These are phyloP conservation scores for Millerozyma miso DNA, from an alignment of 805 yeast genomes.

Conservation along the genomic window DNA sequence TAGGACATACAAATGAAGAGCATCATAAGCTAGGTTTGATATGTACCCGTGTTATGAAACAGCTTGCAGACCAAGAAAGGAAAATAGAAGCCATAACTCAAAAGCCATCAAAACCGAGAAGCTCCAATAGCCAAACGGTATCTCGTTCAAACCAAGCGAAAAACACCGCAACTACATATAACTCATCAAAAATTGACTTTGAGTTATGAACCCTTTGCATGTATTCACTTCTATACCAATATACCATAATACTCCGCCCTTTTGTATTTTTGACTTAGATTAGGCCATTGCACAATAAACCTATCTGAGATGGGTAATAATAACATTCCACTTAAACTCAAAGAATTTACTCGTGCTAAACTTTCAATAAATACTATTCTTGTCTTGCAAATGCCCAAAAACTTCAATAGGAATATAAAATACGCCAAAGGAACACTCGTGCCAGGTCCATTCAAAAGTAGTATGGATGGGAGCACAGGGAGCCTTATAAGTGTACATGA, in stretches of 20 bases:
- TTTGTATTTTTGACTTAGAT: conserved; percentile 45
- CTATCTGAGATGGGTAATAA: conserved; percentile 69
- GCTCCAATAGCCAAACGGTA: background rate
- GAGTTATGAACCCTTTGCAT: conserved; percentile 9
- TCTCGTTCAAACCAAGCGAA: background rate
- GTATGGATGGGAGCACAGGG: conserved; percentile 35
- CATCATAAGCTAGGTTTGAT: conserved; percentile 45
- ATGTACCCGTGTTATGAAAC: conserved; percentile 50
- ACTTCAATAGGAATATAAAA: conserved; percentile 48
- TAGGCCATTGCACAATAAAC: conserved; percentile 88
- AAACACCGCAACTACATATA: conserved; percentile 4
- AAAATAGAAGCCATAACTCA: background rate
- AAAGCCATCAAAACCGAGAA: conserved; percentile 1
- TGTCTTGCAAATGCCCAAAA: conserved; percentile 43
- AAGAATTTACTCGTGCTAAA: conserved; percentile 69
- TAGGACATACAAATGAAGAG: conserved; percentile 43
- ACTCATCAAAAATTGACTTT: conserved; percentile 10
- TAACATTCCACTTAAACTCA: conserved; percentile 75
- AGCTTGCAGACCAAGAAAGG: conserved; percentile 43
- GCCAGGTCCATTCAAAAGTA: conserved; percentile 77
- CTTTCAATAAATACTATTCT: conserved; percentile 79
- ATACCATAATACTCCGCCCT: conserved; percentile 77
- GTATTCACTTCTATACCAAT: conserved; percentile 6
- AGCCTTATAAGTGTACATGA: conserved; percentile 21
- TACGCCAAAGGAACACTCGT: conserved; percentile 69